Evolutionary conservation across 306 rosid species (phyloP).

Genomic region (Alnus rubra): DNA sequence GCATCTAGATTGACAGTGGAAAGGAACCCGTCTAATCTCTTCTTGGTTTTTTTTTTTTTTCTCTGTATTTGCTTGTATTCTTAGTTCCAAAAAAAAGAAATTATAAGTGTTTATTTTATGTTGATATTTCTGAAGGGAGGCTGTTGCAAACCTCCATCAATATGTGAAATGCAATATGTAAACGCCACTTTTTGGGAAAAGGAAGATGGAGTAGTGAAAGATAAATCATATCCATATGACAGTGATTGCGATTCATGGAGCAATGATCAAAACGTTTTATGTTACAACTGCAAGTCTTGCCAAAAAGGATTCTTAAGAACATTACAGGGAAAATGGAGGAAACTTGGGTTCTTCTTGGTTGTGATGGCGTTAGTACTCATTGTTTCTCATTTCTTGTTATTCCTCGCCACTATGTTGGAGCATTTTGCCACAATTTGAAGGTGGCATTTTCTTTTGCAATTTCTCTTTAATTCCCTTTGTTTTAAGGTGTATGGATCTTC

Average conservation of each 20-base stretch:
- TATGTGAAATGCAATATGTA: constrained; percentile 31
- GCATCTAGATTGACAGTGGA: too few species aligned
- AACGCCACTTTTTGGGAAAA: constrained; percentile 37
- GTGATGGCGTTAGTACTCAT: constrained; percentile 18
- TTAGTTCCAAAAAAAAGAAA: too few species aligned
- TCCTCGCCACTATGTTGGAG: constrained; percentile 19
- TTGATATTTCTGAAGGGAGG: constrained; percentile 18
- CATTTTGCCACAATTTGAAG: background rate
- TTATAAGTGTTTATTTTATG: too few species aligned
- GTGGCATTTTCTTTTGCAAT: background rate
- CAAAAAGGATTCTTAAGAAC: constrained; percentile 24
- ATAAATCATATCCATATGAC: background rate
- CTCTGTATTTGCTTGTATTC: too few species aligned
- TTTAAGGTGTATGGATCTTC: background rate
- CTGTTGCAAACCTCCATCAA: constrained; percentile 37
- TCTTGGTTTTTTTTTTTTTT: too few species aligned
- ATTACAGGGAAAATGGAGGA: constrained; percentile 32
- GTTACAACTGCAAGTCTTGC: constrained; percentile 34
- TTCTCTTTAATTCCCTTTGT: background rate
- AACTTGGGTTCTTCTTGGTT: constrained; percentile 29
- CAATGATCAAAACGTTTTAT: constrained; percentile 19
- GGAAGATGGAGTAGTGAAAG: background rate
- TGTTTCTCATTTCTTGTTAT: constrained; percentile 30
- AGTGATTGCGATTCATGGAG: constrained; percentile 29
- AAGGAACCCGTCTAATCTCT: too few species aligned